Conservation (phyloP, 176 grass and related monocot genomes). For the Pontederia crassipes region DNA sequence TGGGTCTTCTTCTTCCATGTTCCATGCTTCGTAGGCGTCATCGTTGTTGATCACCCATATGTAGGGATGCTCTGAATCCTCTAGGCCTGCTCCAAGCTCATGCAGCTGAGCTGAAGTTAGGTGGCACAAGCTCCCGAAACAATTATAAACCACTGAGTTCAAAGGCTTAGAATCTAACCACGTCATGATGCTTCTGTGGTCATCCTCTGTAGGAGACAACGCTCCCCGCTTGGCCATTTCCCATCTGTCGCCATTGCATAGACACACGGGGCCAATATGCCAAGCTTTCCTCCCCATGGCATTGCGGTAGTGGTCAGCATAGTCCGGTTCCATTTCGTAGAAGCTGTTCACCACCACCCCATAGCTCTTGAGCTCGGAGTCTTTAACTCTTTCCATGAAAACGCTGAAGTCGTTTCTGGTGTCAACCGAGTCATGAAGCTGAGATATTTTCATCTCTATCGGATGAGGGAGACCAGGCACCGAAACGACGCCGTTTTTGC, state of each 20-base stretch:
- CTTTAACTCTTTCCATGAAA: slow-evolving; percentile 13
- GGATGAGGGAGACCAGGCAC: slow-evolving; percentile 11
- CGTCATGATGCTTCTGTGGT: background rate
- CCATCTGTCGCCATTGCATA: background rate
- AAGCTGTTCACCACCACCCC: slow-evolving; percentile 28
- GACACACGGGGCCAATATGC: slow-evolving; percentile 16
- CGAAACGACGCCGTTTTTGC: background rate
- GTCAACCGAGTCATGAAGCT: slow-evolving; percentile 12
- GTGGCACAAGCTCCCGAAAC: slow-evolving; percentile 24
- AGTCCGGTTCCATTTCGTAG: slow-evolving; percentile 25
- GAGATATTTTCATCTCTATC: slow-evolving; percentile 20
- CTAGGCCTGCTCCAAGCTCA: slow-evolving; percentile 10
- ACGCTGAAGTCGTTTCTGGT: slow-evolving; percentile 1
- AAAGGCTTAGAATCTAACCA: slow-evolving; percentile 22
- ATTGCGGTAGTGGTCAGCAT: slow-evolving; percentile 18
- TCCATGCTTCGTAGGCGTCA: background rate
- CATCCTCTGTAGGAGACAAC: background rate
- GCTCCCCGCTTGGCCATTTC: background rate
- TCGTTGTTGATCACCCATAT: slow-evolving; percentile 10
- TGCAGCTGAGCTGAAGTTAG: background rate
- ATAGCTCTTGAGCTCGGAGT: slow-evolving; percentile 17
- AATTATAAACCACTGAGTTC: slow-evolving; percentile 22
- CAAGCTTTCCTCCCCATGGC: slow-evolving; percentile 19
- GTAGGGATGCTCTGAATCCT: slow-evolving; percentile 14
- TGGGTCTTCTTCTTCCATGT: background rate